Conservation (phyloP, 257 asterid genomes). For the Schizonepeta tenuifolia region DNA sequence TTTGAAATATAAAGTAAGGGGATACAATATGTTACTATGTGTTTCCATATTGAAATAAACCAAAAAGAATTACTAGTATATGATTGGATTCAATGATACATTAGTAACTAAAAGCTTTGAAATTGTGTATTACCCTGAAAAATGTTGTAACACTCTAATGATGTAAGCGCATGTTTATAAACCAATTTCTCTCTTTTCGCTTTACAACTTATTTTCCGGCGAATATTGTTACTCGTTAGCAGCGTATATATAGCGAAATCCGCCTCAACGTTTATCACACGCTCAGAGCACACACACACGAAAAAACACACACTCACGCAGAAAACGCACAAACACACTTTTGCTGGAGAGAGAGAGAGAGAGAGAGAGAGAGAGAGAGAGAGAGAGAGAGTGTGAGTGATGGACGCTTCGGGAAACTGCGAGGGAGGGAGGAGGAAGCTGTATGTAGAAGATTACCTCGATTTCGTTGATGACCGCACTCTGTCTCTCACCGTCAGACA, state of each 20-base stretch:
- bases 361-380: conserved; percentile 27
- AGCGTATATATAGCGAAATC: not conserved
- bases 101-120: not conserved
- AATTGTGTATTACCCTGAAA: not conserved
- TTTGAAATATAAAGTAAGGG: not conserved
- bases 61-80: too few relatives aligned
- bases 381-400: conserved; percentile 23
- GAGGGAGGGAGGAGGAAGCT: conserved; percentile 33
- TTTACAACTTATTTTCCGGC: not conserved
- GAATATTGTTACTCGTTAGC: not conserved
- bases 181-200: too few relatives aligned
- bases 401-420: conserved; percentile 28
- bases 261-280: not conserved
- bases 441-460: conserved; percentile 44
- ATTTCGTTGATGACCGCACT: conserved; percentile 33
- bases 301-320: not conserved
- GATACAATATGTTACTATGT: too few relatives aligned
- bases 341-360: conserved; percentile 20
- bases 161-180: not conserved
- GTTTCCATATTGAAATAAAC: too few relatives aligned
- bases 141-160: not conserved
- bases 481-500: conserved; percentile 32
- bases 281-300: not conserved
- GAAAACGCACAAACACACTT: not conserved
- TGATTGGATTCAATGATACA: not conserved